These are phyloP conservation scores for Leishmania aethiopica DNA, from an alignment of 208 protist species.

Conservation along the genomic window DNA sequence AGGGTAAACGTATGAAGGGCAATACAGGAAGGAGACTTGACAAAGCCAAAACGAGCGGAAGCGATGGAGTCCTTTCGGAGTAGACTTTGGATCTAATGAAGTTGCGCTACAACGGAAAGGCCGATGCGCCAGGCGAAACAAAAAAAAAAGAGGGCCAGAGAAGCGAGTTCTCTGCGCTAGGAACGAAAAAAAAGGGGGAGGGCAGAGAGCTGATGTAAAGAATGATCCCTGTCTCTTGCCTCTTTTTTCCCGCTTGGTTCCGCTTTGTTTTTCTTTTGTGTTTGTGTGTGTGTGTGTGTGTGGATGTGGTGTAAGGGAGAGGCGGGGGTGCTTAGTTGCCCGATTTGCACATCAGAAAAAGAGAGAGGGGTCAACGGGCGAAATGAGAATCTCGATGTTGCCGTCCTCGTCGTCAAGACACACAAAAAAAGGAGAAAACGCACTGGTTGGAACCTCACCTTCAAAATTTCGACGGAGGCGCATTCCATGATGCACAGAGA, in stretches of 20 bases:
- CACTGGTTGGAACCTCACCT: background rate
- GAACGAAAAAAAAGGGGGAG: background rate
- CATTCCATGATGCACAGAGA: background rate
- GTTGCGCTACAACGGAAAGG: background rate
- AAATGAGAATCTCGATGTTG: slow-evolving; percentile 1
- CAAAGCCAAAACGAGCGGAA: background rate
- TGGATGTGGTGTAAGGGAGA: background rate
- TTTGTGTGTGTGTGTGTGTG: background rate
- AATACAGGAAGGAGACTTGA: background rate
- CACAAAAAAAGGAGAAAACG: background rate
- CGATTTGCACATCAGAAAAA: background rate
- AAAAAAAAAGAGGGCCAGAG: background rate
- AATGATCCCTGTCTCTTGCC: background rate
- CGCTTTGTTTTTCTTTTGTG: background rate
- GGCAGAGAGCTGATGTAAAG: background rate
- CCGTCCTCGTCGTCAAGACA: background rate
- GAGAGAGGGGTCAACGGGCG: background rate
- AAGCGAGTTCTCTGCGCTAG: background rate
- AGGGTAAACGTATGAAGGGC: background rate
- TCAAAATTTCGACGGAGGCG: background rate
- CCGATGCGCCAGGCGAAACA: background rate
- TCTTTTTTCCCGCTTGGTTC: background rate
- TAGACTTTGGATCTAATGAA: background rate
- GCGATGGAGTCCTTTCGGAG: background rate
- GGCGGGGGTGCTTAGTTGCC: background rate